Evolutionary conservation across 768 basidiomycete species (phyloP).

Genomic region (Boletus speciosus): DNA sequence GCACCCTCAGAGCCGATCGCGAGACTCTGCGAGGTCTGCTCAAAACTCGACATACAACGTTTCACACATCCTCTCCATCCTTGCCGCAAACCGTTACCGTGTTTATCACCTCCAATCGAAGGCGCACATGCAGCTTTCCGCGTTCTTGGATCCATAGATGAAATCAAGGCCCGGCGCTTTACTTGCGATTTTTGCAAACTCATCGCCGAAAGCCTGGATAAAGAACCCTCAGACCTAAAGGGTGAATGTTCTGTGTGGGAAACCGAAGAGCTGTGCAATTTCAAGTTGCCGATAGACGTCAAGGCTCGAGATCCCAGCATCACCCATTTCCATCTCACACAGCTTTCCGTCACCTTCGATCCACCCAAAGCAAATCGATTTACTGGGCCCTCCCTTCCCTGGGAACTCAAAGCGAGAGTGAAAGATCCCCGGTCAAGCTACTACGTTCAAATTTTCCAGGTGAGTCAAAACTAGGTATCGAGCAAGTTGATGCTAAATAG

Average conservation of each 20-base stretch:
- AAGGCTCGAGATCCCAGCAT: not conserved
- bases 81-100: not conserved
- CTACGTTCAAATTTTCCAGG: constrained; percentile 9
- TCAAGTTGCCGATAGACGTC: constrained; percentile 1
- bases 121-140: no score
- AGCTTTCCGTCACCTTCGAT: constrained; percentile 4
- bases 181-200: constrained; percentile 14
- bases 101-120: not conserved
- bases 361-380: not conserved
- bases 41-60: constrained; percentile 1
- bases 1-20: not conserved
- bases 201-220: constrained; percentile 8
- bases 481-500: not conserved
- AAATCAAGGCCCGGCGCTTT: constrained; percentile 11
- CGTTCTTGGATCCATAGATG: constrained; percentile 10
- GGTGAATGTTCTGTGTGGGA: constrained; percentile 6
- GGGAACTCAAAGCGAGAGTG: constrained; percentile 1
- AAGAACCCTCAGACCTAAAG: constrained; percentile 6
- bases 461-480: not conserved
- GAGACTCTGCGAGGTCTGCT: constrained; percentile 6
- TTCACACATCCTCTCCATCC: not conserved
- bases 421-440: not conserved
- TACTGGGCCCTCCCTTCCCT: constrained; percentile 4
- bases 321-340: constrained; percentile 17
- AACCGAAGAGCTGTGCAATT: constrained; percentile 1